Base-by-base conservation (phyloP, 1,139 yeast genomes). In the Blastobotrys buckinghamii region DNA sequence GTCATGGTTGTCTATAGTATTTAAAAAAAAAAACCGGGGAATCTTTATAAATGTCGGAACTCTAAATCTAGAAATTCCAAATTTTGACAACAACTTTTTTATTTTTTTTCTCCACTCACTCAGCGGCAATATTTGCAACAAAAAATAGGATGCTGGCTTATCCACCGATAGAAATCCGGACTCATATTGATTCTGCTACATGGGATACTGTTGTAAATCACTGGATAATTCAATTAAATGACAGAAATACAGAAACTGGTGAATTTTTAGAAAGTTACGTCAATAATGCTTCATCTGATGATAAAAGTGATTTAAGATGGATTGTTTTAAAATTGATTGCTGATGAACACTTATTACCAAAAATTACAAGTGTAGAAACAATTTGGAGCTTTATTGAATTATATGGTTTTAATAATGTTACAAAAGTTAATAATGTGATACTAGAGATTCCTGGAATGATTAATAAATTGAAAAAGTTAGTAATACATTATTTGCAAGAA, bases 341-440 rank as follows among this genome's bases (percentile, higher is more conserved):
- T n/a, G 22, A 39, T 10, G 51, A 34, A 8, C 24, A 26, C 20
- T 7, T 41, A 22, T 19, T 36, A 8, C 39, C 39, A 10, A 20
- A 26, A 13, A 20, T 13, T 24, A 44, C 50, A 8, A 40, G 44
- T 19, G 45, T 38, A 15, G 52, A 50, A n/a, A 52, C 62, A 19
- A 50, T 63, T 8, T 66, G 68, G 67, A 56, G 59, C 19, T 54
- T 65, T 36, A 53, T 62, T 7, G 24, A 49, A 12, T 47, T 56
- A 6, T 66, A 59, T 44, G 67, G 66, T 6, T 50, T 58, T 1
- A 38, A 36, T 3, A 66, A 66, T 48, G 55, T 53, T n/a, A 22
- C 33, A n/a, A 49, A 40, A 6, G 52, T 51, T n/a, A 39, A 49
- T 2, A 44, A 50, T 8, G 59, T 51, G 32, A 50, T 63, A 1